A percentile compares a stretch with the other conserved stretches of the same genome.
These are phyloP conservation scores for Pseudogymnoascus sp. DNA, from an alignment of 2,329 filamentous ascomycete genomes.

Conservation along the genomic window DNA sequence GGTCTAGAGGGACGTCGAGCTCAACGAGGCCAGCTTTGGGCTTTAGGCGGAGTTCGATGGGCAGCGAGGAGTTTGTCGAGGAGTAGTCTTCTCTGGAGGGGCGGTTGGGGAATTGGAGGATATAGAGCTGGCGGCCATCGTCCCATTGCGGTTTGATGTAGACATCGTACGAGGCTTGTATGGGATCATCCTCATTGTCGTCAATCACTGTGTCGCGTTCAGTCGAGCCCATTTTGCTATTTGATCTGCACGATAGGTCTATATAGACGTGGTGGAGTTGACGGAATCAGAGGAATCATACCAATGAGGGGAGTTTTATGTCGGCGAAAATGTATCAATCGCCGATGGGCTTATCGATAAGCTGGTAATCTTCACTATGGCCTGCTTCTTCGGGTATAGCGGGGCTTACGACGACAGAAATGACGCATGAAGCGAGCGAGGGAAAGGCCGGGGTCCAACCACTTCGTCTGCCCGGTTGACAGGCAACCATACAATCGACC, in stretches of 20 bases:
- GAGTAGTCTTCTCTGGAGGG: constrained; percentile 51
- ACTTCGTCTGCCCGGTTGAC: background rate
- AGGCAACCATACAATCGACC: constrained; percentile 1
- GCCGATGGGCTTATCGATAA: constrained; percentile 7
- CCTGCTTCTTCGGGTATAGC: background rate
- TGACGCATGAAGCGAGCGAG: constrained; percentile 1
- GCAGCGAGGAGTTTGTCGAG: constrained; percentile 44
- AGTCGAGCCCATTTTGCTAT: constrained; percentile 1
- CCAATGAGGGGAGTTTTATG: constrained; percentile 7
- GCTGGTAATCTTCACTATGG: background rate
- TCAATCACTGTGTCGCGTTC: background rate
- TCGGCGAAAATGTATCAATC: constrained; percentile 7
- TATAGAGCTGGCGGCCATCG: constrained; percentile 56
- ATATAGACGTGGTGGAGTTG: background rate
- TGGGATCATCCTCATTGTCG: constrained; percentile 48
- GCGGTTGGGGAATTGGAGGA: constrained; percentile 86
- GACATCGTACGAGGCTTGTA: constrained; percentile 71
- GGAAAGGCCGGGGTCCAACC: background rate
- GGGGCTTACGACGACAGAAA: constrained; percentile 6
- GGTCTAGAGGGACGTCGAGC: constrained; percentile 77
- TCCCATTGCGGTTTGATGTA: constrained; percentile 71
- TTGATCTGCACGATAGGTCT: background rate
- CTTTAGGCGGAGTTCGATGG: constrained; percentile 75
- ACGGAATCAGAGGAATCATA: background rate
- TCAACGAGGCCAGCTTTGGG: constrained; percentile 75